Conservation (phyloP, 805 yeast species). For the Candida qinlingensis region DNA sequence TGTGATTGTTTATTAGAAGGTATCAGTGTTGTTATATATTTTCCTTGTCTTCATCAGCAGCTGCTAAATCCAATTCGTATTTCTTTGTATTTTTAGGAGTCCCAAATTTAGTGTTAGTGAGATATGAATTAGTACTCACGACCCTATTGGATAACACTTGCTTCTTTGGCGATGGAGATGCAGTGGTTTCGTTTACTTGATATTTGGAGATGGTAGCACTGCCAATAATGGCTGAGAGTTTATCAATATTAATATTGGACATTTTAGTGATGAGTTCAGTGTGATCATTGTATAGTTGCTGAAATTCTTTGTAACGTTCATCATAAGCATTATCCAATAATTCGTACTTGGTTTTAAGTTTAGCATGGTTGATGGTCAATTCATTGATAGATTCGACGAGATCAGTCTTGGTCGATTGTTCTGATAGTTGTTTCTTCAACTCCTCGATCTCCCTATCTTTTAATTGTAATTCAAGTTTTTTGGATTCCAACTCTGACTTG, state of each 20-base stretch:
- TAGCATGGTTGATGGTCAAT: conserved; percentile 15
- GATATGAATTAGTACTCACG: conserved; percentile 25
- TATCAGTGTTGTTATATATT: background rate
- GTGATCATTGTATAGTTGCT: conserved; percentile 25
- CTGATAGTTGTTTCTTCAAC: conserved; percentile 11
- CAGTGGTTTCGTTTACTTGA: background rate
- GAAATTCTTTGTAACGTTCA: conserved; percentile 24
- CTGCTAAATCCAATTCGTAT: conserved; percentile 7
- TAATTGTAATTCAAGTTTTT: conserved; percentile 9
- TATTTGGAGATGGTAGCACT: conserved; percentile 13
- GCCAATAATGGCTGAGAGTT: conserved; percentile 24
- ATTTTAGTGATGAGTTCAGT: conserved; percentile 21
- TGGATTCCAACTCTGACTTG: conserved; percentile 1
- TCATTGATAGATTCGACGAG: conserved; percentile 7
- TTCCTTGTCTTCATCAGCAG: conserved; percentile 3
- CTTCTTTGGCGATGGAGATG: conserved; percentile 4
- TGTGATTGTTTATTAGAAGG: background rate
- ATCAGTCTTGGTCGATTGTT: conserved; percentile 1
- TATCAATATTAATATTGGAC: conserved; percentile 23
- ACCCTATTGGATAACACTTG: conserved; percentile 14
- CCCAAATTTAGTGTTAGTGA: conserved; percentile 11
- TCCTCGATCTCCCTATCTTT: conserved; percentile 17
- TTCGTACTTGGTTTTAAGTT: conserved; percentile 19
- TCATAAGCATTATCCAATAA: conserved; percentile 22
- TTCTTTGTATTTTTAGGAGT: conserved; percentile 10